A percentile compares a stretch with the other conserved stretches of the same genome.
phyloP scores from a whole-genome alignment of 495 filamentous ascomycete species.

The Xylaria scruposa region DNA sequence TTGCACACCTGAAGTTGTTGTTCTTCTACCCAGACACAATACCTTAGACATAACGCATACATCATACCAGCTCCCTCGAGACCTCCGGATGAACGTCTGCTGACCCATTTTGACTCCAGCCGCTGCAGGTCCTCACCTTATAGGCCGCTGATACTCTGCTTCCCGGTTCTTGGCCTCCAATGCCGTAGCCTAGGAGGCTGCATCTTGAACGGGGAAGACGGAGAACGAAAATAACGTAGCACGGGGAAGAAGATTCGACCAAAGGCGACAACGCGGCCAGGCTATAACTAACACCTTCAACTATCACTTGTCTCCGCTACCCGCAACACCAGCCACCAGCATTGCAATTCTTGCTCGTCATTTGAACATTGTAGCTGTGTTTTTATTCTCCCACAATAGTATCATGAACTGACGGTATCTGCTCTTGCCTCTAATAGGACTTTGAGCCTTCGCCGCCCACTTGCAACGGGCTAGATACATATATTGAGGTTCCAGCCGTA shows the following conservation, averaged over 20 bases:
- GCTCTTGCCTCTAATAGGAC: conserved; percentile 49
- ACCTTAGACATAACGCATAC: conserved; percentile 15
- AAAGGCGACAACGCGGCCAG: background rate
- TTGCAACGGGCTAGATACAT: conserved; percentile 53
- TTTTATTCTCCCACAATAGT: conserved; percentile 12
- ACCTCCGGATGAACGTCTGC: conserved; percentile 7
- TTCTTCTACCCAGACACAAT: conserved; percentile 2
- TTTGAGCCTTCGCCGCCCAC: conserved; percentile 57
- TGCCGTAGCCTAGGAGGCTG: conserved; percentile 28
- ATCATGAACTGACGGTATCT: conserved; percentile 37
- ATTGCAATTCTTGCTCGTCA: conserved; percentile 10
- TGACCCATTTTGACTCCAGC: conserved; percentile 23
- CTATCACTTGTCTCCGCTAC: conserved; percentile 6
- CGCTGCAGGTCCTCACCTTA: conserved; percentile 23
- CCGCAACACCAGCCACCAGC: conserved; percentile 1
- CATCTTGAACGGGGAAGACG: conserved; percentile 29
- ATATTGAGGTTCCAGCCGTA: conserved; percentile 52
- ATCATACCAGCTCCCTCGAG: conserved; percentile 17
- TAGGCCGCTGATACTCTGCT: conserved; percentile 13
- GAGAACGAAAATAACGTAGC: conserved; percentile 1
- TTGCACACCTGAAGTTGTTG: conserved; percentile 8
- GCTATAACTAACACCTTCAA: conserved; percentile 4
- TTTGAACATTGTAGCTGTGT: conserved; percentile 25
- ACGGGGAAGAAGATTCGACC: background rate
- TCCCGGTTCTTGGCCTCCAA: conserved; percentile 19